phyloP scores from a whole-genome alignment of 140 eudicot species.

The Cichorium intybus region DNA sequence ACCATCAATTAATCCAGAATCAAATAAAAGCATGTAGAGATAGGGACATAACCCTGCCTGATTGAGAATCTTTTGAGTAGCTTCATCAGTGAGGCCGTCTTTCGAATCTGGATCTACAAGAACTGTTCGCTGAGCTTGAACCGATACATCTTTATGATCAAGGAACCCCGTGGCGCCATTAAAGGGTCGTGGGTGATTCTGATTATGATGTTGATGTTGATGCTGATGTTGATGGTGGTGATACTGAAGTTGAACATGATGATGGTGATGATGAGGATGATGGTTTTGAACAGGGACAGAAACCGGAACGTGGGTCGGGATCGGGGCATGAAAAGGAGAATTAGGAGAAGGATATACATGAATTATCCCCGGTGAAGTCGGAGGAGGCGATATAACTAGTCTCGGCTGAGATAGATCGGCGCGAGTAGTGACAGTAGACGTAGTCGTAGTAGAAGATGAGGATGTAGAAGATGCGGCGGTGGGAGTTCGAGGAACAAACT shows the following conservation, averaged over 20 bases:
- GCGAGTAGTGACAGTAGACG: neutral
- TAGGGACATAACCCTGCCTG: slow-evolving; percentile 40
- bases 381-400: slow-evolving; percentile 31
- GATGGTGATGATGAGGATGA: slow-evolving; percentile 27
- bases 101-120: slow-evolving; percentile 31
- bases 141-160: slow-evolving; percentile 27
- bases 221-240: slow-evolving; percentile 21
- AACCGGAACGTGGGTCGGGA: slow-evolving; percentile 36
- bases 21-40: neutral
- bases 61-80: slow-evolving; percentile 51
- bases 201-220: slow-evolving; percentile 15
- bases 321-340: slow-evolving; percentile 35
- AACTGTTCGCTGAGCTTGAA: slow-evolving; percentile 17
- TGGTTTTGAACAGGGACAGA: slow-evolving; percentile 33
- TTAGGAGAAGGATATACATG: slow-evolving; percentile 37
- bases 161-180: slow-evolving; percentile 27
- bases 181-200: slow-evolving; percentile 14
- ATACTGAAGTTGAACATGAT: slow-evolving; percentile 30
- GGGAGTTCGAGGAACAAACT: slow-evolving; percentile 61
- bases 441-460: slow-evolving; percentile 6
- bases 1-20: neutral
- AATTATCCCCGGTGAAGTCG: slow-evolving; percentile 36
- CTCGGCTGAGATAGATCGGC: slow-evolving; percentile 30
- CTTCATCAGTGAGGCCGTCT: slow-evolving; percentile 46
- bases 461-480: slow-evolving; percentile 5